Evolutionary conservation across 2,329 filamentous ascomycete species (phyloP).

Genomic region (Penicillium crustosum): DNA sequence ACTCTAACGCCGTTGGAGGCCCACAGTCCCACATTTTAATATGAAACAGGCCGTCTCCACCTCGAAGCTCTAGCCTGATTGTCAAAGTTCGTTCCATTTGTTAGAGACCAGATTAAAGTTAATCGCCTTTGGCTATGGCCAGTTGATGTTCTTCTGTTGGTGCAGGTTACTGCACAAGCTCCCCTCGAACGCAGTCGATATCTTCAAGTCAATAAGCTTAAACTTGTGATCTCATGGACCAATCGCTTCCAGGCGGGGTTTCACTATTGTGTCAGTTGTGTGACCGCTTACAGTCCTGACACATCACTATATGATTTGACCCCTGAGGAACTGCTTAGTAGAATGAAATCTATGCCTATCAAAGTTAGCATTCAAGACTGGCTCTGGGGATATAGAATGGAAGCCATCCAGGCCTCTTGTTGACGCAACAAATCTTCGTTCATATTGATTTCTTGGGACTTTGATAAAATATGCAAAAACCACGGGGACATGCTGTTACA

Average conservation of each 20-base stretch:
- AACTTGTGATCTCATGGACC: too few species aligned
- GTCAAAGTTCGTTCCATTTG: neutral
- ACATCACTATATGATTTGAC: neutral
- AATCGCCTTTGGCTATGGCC: neutral
- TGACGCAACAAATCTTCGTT: too few species aligned
- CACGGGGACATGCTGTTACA: neutral
- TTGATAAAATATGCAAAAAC: neutral
- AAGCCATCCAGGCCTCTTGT: neutral
- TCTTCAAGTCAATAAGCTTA: neutral
- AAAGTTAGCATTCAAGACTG: neutral
- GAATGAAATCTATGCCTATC: neutral
- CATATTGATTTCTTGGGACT: neutral
- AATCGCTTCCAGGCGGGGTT: neutral
- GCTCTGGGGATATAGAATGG: too few species aligned
- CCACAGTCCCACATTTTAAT: neutral
- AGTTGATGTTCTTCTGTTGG: neutral
- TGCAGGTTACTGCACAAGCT: neutral
- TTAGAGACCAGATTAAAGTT: neutral
- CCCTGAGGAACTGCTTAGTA: neutral
- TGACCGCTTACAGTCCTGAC: neutral
- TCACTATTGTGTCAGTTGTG: neutral
- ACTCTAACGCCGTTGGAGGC: neutral
- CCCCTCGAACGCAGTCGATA: neutral
- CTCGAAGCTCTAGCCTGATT: neutral
- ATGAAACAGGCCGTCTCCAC: conserved; percentile 7